A percentile compares a stretch with the other conserved stretches of the same genome.
Evolutionary conservation across 805 yeast genomes (phyloP).

Genomic region (Barnettozyma californica): DNA sequence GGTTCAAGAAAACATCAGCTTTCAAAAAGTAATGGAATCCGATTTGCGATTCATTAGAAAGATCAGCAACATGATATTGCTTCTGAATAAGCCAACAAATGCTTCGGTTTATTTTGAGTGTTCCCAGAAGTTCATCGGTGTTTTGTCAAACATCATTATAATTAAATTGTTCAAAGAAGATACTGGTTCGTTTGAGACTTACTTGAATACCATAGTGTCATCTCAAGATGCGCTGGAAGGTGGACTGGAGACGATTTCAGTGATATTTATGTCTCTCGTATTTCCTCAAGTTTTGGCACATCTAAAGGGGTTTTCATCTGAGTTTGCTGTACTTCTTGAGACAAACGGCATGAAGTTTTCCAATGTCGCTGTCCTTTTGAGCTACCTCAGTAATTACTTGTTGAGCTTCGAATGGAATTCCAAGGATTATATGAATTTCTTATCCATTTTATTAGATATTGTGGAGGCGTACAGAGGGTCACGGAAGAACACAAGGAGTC

Average conservation of each 20-base stretch:
- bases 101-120: slow-evolving; percentile 26
- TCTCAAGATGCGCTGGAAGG: slow-evolving; percentile 9
- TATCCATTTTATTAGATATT: slow-evolving; percentile 19
- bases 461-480: slow-evolving; percentile 19
- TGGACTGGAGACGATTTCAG: slow-evolving; percentile 11
- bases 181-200: slow-evolving; percentile 17
- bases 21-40: slow-evolving; percentile 28
- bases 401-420: slow-evolving; percentile 23
- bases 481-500: slow-evolving; percentile 14
- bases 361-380: slow-evolving; percentile 19
- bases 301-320: slow-evolving; percentile 26
- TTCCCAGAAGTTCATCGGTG: slow-evolving; percentile 28
- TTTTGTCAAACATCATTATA: slow-evolving; percentile 34
- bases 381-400: slow-evolving; percentile 16
- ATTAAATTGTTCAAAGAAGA: slow-evolving; percentile 25
- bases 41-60: slow-evolving; percentile 19
- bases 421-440: slow-evolving; percentile 23
- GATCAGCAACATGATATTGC: slow-evolving; percentile 26
- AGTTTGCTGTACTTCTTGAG: slow-evolving; percentile 17
- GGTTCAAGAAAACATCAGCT: slow-evolving; percentile 26
- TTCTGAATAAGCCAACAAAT: slow-evolving; percentile 30
- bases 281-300: slow-evolving; percentile 27
- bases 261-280: slow-evolving; percentile 20
- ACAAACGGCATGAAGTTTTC: slow-evolving; percentile 17
- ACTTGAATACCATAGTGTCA: slow-evolving; percentile 13